These are phyloP conservation scores for Zoysia japonica DNA, from an alignment of 176 grass and related monocot species.

Conservation along the genomic window DNA sequence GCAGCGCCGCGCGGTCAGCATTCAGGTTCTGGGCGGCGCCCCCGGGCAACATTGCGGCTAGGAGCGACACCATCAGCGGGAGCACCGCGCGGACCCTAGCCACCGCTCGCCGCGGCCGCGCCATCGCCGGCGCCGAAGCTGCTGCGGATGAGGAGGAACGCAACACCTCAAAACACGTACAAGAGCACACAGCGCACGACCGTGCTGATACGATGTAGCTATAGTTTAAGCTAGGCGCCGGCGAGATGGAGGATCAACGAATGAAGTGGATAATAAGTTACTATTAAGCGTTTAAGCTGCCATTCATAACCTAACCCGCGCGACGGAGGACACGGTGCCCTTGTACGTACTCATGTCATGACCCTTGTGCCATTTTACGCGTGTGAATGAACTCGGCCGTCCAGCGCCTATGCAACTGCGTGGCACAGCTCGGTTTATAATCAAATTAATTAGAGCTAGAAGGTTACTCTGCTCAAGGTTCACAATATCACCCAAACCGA, in stretches of 20 bases:
- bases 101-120: background rate
- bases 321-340: conserved; percentile 18
- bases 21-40: conserved; percentile 33
- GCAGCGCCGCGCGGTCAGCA: conserved; percentile 57
- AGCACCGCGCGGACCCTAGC: background rate
- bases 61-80: background rate
- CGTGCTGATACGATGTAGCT: no score
- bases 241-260: no score
- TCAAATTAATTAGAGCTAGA: no score
- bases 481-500: no score
- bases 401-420: no score
- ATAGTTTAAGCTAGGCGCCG: no score
- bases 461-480: no score
- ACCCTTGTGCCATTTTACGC: no score
- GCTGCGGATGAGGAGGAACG: background rate
- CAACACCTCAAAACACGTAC: background rate
- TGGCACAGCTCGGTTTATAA: no score
- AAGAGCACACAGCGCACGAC: background rate
- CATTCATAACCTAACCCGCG: background rate
- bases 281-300: background rate
- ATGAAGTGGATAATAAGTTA: no score
- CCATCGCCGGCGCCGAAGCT: background rate
- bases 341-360: no score
- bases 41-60: conserved; percentile 1
- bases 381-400: no score